A percentile compares a stretch with the other conserved stretches of the same genome.
These are phyloP conservation scores for Phytopythium sindhum DNA, from an alignment of 352 stramenopile genomes.

Conservation along the genomic window DNA sequence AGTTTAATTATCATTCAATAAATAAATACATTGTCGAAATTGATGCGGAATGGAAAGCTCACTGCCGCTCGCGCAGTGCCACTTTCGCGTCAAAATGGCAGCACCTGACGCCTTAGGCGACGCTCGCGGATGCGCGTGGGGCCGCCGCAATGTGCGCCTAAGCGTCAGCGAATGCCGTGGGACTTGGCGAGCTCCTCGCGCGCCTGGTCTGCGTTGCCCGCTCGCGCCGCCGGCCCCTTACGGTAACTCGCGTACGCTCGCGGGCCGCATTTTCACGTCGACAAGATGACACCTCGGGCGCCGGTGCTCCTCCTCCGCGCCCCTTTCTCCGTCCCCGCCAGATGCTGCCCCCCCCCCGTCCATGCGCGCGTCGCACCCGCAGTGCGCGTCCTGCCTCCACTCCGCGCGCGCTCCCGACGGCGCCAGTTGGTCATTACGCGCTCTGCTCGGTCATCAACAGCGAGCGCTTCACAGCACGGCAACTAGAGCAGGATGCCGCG, in stretches of 20 bases:
- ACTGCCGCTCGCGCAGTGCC: neutral
- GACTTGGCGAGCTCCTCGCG: neutral
- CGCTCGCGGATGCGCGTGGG: neutral
- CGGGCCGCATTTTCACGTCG: neutral
- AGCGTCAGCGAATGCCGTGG: too few species aligned
- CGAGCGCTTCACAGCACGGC: neutral
- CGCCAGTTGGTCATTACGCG: neutral
- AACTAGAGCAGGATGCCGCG: conserved; percentile 2
- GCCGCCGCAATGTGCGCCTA: too few species aligned
- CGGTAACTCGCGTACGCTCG: neutral
- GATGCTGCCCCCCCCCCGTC: neutral
- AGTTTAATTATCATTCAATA: neutral
- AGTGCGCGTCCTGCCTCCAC: neutral
- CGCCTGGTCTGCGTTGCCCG: neutral
- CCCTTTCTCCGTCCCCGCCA: neutral
- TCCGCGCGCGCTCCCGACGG: neutral
- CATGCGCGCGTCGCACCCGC: neutral
- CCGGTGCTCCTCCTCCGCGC: neutral
- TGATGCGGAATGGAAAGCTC: neutral
- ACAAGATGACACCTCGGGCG: neutral
- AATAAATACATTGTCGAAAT: neutral
- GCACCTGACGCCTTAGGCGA: neutral
- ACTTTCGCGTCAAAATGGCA: neutral
- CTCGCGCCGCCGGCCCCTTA: neutral
- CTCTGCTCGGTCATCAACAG: neutral